Base-by-base conservation (phyloP, 345 rosid species). In the Nasturtium officinale region DNA sequence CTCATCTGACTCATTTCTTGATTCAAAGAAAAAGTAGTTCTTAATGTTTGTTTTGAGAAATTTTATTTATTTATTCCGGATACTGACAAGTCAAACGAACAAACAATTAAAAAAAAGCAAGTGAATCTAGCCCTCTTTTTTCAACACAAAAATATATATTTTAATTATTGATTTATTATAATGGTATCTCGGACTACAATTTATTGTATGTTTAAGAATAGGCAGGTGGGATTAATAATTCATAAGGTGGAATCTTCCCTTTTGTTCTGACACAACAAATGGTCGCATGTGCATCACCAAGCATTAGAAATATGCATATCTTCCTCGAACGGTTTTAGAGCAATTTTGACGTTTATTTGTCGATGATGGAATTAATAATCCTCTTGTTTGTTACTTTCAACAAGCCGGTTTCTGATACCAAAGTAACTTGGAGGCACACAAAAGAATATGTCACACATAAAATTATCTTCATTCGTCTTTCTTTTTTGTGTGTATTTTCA, bases 211-310 rank as follows among this genome's bases (percentile, higher is more conserved):
- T 10, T 33, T 5, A 1, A 47, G 30, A 20, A 5, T 3, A 8
- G 20, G 54, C 73, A 67, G 58, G 67, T 50, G 78, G 55, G 54
- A 38, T 67, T 59, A 23, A 50, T 59, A 59, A 59, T 59, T 55
- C 61, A 51, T 2, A 37, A 16, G 45, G 32, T 66, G 67, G 78
- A 74, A 59, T 67, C 78, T 38, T 59, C 78, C 2, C 61, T 59
- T 65, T 59, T 58, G 38, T 50, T 74, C 72, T 74, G 78, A 50
- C 78, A 61, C 33, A 29, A 40, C 67, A 50, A 59, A 67, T 67
- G 78, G 67, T 67, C 61, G 35, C 78, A 74, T 67, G 78, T 74
- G 72, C 61, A 7, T 37, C 25, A n/a, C 13, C 13, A 16, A 57
- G 52, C 32, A 12, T 13, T 47, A 30, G 48, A 29, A 17, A 13